Conservation (phyloP, 2,329 filamentous ascomycete genomes). For the Endoconidiophora laricicola region DNA sequence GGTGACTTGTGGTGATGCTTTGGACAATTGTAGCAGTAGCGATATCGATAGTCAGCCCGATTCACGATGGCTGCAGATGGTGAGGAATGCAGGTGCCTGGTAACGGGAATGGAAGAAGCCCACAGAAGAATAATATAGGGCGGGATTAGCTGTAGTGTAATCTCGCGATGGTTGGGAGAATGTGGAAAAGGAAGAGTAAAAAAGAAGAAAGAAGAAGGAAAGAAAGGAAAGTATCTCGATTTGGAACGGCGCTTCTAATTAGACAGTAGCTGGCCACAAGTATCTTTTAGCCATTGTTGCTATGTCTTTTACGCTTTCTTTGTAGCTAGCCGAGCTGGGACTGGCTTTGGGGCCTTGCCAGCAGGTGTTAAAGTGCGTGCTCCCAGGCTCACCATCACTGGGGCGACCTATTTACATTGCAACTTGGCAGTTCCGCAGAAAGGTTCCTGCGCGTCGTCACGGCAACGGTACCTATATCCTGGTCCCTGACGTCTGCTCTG, state of each 20-base stretch:
- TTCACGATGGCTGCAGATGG: no score
- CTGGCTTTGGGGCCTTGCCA: not conserved
- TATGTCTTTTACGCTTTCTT: not conserved
- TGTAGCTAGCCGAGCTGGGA: not conserved
- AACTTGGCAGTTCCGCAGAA: slow-evolving; percentile 6
- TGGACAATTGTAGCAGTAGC: no score
- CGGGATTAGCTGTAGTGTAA: no score
- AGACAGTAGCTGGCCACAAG: not conserved
- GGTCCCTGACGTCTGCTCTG: no score
- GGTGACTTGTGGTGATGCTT: no score
- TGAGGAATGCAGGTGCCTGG: not conserved
- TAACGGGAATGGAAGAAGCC: slow-evolving; percentile 15
- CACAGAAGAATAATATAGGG: not conserved
- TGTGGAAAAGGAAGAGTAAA: not conserved
- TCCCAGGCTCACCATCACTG: slow-evolving; percentile 4
- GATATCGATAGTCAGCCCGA: no score
- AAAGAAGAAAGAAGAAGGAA: slow-evolving; percentile 4
- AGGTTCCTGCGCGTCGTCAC: slow-evolving; percentile 7
- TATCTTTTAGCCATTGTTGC: not conserved
- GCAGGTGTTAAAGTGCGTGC: slow-evolving; percentile 1
- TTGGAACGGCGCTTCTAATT: slow-evolving; percentile 5
- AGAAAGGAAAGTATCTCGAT: not conserved
- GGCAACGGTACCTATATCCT: slow-evolving; percentile 1
- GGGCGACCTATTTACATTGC: slow-evolving; percentile 9
- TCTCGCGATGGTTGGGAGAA: not conserved